phyloP scores from a whole-genome alignment of 257 asterid genomes.

The Solanum peruvianum region DNA sequence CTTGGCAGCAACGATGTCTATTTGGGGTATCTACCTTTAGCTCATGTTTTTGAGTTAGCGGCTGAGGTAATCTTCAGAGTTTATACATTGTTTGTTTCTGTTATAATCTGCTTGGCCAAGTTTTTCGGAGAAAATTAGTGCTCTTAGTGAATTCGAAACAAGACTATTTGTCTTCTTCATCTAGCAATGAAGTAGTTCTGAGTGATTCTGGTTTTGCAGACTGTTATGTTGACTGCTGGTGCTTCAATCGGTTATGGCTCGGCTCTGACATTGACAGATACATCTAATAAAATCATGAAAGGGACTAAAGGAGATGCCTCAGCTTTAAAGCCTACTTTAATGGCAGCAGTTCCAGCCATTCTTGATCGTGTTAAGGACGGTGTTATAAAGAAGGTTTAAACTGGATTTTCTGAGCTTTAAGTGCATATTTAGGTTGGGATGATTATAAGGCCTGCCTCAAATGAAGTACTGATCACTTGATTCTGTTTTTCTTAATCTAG shows the following conservation, averaged over 20 bases:
- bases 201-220: slow-evolving; percentile 29
- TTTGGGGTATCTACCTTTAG: slow-evolving; percentile 84
- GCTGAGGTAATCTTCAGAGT: slow-evolving; percentile 59
- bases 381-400: slow-evolving; percentile 66
- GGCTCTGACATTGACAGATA: slow-evolving; percentile 76
- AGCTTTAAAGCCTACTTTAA: slow-evolving; percentile 55
- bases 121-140: background rate
- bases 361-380: slow-evolving; percentile 91
- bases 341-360: slow-evolving; percentile 93
- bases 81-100: background rate
- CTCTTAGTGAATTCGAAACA: background rate
- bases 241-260: slow-evolving; percentile 79
- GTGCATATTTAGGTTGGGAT: background rate
- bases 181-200: slow-evolving; percentile 5
- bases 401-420: background rate
- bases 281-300: slow-evolving; percentile 76
- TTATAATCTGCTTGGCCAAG: background rate
- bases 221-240: slow-evolving; percentile 78
- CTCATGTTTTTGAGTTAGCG: slow-evolving; percentile 89
- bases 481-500: slow-evolving; percentile 21
- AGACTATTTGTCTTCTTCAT: background rate
- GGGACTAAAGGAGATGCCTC: slow-evolving; percentile 92
- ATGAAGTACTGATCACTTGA: background rate
- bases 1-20: slow-evolving; percentile 62
- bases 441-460: background rate